A percentile compares a stretch with the other conserved stretches of the same genome.
These are phyloP conservation scores for Solanum appendiculatum DNA, from an alignment of 257 asterid species.

Conservation along the genomic window DNA sequence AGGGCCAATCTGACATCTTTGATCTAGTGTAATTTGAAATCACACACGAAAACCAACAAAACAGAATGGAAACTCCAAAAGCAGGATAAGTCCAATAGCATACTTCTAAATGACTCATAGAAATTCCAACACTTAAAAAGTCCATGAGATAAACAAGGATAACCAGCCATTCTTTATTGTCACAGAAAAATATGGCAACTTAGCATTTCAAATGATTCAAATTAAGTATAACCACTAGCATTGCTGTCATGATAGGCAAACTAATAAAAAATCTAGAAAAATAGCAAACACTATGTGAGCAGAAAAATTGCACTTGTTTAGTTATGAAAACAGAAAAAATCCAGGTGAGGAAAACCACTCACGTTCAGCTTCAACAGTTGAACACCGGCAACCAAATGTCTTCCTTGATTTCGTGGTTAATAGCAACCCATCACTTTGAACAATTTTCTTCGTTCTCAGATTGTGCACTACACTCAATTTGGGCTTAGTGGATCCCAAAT, in stretches of 20 bases:
- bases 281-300: neutral
- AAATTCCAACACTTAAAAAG: neutral
- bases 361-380: conserved; percentile 34
- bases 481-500: conserved; percentile 31
- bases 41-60: neutral
- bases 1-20: neutral
- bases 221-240: neutral
- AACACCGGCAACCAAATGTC: conserved; percentile 24
- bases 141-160: neutral
- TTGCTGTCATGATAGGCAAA: neutral
- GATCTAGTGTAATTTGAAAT: neutral
- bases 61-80: neutral
- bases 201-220: neutral
- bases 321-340: neutral
- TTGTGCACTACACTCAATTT: conserved; percentile 24
- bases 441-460: conserved; percentile 9
- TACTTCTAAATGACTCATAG: neutral
- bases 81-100: neutral
- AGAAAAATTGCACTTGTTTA: neutral
- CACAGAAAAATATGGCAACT: neutral
- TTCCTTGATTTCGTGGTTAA: conserved; percentile 25
- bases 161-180: neutral
- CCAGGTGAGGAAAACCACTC: conserved; percentile 13
- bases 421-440: conserved; percentile 30
- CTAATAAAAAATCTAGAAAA: no score